Base-by-base conservation (phyloP, 2,329 filamentous ascomycete species). In the Metarhizium brunneum region DNA sequence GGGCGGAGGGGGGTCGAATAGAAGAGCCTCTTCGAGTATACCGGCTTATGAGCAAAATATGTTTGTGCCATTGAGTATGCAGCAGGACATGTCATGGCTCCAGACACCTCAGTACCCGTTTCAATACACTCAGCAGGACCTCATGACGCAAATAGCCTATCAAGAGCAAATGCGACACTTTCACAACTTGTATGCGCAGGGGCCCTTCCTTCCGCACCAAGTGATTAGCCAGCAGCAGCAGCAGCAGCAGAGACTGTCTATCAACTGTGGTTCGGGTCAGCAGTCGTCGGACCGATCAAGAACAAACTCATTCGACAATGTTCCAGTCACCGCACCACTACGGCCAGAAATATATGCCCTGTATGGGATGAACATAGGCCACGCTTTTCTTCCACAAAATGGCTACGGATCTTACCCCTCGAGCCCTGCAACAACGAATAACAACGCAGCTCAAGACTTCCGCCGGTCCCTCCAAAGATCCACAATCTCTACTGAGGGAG, bases 301-400 rank as follows among this genome's bases (percentile, higher is more conserved):
- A 58, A 84, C 82, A 6, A 83, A 80, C 63, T 85, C 82, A 13
- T 82, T 85, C 62, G 83, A 86, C 62, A 83, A 79, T 54, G 74
- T 80, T 18, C 82, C 83, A 5, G 65, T 84, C 42, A 80, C 75
- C n/a, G 80, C 81, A 1, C 80, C 83, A 2, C 64, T 84, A 3
- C 76, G 78, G 10, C 78, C 78, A 1, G 82, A 86, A 13, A 65
- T 83, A 60, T 85, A 79, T 64, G 73, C 76, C 57, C 76, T 82
- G 58, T 76, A 74, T 50, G 66, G 68, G 5, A 69, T 75, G 64
- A 66, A 65, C 66, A 48, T 71, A 73, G 63, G 73, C 63, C 56
- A 71, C 69, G 53, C 71, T 2, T 80, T 78, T 58, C 81, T 78
- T 58, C 66, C 71, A n/a, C 76, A 77, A 11, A 63, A 64, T 50